Evolutionary conservation across 805 yeast species (phyloP).

Genomic region (Cyberlindnera euphorbiiphila): DNA sequence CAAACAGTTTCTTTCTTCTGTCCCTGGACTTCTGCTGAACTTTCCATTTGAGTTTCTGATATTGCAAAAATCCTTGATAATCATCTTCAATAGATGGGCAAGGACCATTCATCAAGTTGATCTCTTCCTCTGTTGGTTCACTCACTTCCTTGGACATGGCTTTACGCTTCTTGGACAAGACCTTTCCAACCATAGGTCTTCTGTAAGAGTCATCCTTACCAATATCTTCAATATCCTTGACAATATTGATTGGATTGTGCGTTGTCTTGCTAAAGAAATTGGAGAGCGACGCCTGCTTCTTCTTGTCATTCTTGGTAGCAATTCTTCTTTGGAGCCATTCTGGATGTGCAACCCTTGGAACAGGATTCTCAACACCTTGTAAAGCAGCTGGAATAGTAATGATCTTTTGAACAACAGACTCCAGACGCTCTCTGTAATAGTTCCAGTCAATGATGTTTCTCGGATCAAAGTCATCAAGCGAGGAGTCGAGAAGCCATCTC

Average conservation of each 20-base stretch:
- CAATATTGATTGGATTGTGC: constrained; percentile 36
- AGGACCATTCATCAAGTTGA: constrained; percentile 43
- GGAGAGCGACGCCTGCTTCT: constrained; percentile 65
- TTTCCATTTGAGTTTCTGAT: constrained; percentile 87
- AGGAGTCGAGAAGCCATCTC: constrained; percentile 82
- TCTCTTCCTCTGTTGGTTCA: constrained; percentile 45
- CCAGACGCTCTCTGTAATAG: constrained; percentile 85
- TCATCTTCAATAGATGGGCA: constrained; percentile 69
- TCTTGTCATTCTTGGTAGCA: constrained; percentile 54
- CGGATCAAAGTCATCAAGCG: constrained; percentile 79
- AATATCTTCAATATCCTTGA: constrained; percentile 75
- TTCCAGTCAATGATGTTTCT: constrained; percentile 89
- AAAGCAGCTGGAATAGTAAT: constrained; percentile 97
- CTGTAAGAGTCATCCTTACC: constrained; percentile 36
- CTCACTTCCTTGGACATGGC: constrained; percentile 31
- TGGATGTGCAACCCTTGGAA: constrained; percentile 91
- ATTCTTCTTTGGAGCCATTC: constrained; percentile 81
- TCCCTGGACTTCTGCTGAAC: constrained; percentile 67
- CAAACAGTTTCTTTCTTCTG: constrained; percentile 76
- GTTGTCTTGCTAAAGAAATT: constrained; percentile 50
- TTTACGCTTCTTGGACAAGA: constrained; percentile 32
- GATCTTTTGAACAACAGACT: constrained; percentile 90
- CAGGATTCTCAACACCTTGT: constrained; percentile 85
- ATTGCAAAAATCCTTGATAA: constrained; percentile 62
- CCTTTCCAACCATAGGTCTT: constrained; percentile 34